These are phyloP conservation scores for Heliamphora pulchella DNA, from an alignment of 179 eudicot species.

Conservation along the genomic window DNA sequence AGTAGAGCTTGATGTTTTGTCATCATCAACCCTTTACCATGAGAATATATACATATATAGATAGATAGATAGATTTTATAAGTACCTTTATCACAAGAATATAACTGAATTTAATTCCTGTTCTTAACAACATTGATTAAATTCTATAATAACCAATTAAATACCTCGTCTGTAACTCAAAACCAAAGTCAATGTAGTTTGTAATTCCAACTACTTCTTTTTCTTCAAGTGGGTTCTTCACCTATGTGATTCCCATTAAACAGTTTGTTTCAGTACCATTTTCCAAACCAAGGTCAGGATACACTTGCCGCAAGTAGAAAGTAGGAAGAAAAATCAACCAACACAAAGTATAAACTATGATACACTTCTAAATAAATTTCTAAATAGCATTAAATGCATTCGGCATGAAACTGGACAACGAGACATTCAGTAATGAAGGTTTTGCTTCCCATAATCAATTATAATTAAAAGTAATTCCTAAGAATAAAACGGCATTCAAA, in stretches of 20 bases:
- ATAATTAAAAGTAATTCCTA: not conserved
- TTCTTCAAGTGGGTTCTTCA: conserved; percentile 81
- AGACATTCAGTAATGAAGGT: not conserved
- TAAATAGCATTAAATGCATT: not conserved
- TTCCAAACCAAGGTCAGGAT: not conserved
- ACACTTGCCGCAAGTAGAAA: not conserved
- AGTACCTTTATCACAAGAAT: not conserved
- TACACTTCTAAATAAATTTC: not conserved
- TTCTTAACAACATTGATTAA: not conserved
- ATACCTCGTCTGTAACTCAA: conserved; percentile 81
- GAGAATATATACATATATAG: too few relatives aligned
- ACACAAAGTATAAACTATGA: too few relatives aligned
- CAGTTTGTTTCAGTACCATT: conserved; percentile 2
- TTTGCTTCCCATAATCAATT: not conserved
- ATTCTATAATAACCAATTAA: not conserved
- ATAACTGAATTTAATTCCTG: conserved; percentile 12
- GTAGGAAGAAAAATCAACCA: not conserved
- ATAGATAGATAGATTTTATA: too few relatives aligned
- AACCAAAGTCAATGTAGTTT: conserved; percentile 87
- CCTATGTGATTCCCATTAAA: conserved; percentile 37
- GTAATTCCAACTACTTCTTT: conserved; percentile 81
- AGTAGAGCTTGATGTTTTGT: conserved; percentile 30
- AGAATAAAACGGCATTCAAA: not conserved
- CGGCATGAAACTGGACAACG: not conserved
- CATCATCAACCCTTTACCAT: conserved; percentile 49